These are phyloP conservation scores for Penicillium flavigenum DNA, from an alignment of 495 filamentous ascomycete genomes.

Conservation along the genomic window DNA sequence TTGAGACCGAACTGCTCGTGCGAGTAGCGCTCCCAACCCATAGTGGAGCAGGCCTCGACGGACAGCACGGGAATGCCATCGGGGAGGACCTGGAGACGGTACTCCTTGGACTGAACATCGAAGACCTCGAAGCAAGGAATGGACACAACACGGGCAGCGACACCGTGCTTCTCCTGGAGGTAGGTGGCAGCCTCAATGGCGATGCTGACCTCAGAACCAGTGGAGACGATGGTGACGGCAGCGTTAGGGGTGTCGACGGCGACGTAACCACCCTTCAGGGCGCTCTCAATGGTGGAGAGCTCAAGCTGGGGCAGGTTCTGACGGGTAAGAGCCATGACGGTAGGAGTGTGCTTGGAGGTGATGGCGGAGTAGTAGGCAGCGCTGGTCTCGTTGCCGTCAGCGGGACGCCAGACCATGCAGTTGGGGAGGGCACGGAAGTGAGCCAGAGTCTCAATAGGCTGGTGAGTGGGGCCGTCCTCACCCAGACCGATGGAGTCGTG, in stretches of 20 bases:
- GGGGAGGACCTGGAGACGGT: constrained; percentile 85
- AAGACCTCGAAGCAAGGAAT: constrained; percentile 98
- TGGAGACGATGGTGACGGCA: constrained; percentile 86
- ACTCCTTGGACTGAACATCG: constrained; percentile 89
- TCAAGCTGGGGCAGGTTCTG: constrained; percentile 99
- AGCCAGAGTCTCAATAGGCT: constrained; percentile 98
- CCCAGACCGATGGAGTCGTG: constrained; percentile 99
- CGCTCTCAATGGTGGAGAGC: constrained; percentile 81
- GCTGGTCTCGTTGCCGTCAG: constrained; percentile 97
- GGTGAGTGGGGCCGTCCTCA: constrained; percentile 98
- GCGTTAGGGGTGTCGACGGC: constrained; percentile 80
- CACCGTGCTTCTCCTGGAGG: constrained; percentile 83
- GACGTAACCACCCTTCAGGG: constrained; percentile 93
- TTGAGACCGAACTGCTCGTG: constrained; percentile 99
- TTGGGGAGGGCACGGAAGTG: constrained; percentile 99
- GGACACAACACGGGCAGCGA: constrained; percentile 91
- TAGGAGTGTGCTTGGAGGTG: constrained; percentile 85
- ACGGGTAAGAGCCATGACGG: constrained; percentile 90
- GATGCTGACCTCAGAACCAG: constrained; percentile 93
- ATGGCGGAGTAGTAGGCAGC: constrained; percentile 96
- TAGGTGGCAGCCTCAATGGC: constrained; percentile 87
- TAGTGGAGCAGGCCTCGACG: constrained; percentile 89
- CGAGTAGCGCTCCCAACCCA: constrained; percentile 96
- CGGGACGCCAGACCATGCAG: constrained; percentile 99
- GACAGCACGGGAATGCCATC: constrained; percentile 92